A percentile compares a stretch with the other conserved stretches of the same genome.
Evolutionary conservation across 352 stramenopile species (phyloP).

Genomic region (Globisporangium yorkense): DNA sequence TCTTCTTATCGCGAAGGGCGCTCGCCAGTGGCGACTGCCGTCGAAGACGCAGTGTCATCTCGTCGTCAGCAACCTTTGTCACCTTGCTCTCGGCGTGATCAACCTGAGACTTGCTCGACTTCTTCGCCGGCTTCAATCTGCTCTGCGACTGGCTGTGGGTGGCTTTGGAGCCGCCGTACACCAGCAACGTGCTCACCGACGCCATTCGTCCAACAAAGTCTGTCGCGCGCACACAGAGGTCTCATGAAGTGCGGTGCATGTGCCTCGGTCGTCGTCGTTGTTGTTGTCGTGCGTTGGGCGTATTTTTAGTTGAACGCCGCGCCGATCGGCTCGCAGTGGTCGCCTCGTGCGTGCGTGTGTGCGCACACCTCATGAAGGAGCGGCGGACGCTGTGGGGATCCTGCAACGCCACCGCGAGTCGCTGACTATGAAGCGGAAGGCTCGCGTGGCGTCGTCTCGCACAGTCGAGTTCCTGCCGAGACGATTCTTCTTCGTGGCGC

Average conservation of each 20-base stretch:
- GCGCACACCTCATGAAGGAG: conserved; percentile 4
- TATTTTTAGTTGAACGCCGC: not conserved
- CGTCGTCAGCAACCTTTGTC: not conserved
- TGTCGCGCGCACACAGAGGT: not conserved
- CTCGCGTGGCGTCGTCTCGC: conserved; percentile 21
- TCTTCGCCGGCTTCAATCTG: not conserved
- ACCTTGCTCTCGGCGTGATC: not conserved
- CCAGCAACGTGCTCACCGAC: not conserved
- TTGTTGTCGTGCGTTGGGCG: not conserved
- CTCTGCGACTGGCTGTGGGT: not conserved
- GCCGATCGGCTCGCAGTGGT: not conserved
- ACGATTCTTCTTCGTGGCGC: conserved; percentile 49
- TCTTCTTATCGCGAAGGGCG: not conserved
- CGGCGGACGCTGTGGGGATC: not conserved
- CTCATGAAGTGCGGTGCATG: not conserved
- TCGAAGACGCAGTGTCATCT: not conserved
- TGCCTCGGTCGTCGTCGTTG: too few species aligned
- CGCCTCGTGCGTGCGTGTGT: not conserved
- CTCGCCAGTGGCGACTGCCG: not conserved
- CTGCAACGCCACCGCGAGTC: not conserved
- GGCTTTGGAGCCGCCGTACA: not conserved
- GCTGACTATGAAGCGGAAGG: conserved; percentile 40
- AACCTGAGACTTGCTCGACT: not conserved
- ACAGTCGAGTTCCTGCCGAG: conserved; percentile 55
- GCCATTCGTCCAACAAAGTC: not conserved